Percentiles rank a stretch among this genome's conserved stretches.
Evolutionary conservation across 345 rosid species (phyloP).

Genomic region (Ricinus communis): DNA sequence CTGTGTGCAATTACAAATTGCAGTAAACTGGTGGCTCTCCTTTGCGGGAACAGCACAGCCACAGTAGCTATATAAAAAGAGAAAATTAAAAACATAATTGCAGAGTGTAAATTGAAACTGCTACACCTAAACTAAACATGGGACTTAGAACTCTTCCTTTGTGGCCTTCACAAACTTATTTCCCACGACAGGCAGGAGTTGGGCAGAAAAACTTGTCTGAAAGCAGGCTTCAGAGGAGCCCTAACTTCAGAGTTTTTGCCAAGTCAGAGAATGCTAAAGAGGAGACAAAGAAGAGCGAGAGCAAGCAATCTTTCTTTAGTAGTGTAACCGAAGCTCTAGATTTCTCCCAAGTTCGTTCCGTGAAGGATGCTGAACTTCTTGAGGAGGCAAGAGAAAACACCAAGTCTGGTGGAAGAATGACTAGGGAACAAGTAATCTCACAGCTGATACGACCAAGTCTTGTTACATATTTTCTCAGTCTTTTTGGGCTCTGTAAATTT

Average conservation of each 20-base stretch:
- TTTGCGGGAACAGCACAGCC: constrained; percentile 3
- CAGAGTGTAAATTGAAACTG: background rate
- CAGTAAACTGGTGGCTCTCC: background rate
- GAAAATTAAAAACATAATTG: background rate
- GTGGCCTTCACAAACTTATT: constrained; percentile 34
- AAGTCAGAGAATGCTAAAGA: constrained; percentile 38
- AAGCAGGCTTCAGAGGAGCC: constrained; percentile 11
- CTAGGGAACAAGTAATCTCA: constrained; percentile 60
- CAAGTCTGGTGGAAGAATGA: constrained; percentile 65
- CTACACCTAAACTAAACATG: constrained; percentile 21
- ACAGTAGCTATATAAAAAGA: background rate
- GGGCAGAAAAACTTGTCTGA: constrained; percentile 20
- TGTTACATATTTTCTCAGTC: too few relatives aligned
- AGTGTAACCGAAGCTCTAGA: constrained; percentile 76
- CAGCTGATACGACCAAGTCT: too few relatives aligned
- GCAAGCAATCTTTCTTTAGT: constrained; percentile 63
- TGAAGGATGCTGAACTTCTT: constrained; percentile 75
- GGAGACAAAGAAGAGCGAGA: constrained; percentile 39
- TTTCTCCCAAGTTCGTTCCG: constrained; percentile 75
- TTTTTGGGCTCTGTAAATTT: too few relatives aligned
- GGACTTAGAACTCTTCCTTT: constrained; percentile 42
- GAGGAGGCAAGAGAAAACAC: constrained; percentile 72
- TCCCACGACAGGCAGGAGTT: constrained; percentile 21
- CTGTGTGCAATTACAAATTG: background rate
- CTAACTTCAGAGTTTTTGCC: constrained; percentile 32